Evolutionary conservation across 2,329 filamentous ascomycete genomes (phyloP), one percentile per base, ranked within the genome.

Genomic region (Fusarium scirpi): DNA sequence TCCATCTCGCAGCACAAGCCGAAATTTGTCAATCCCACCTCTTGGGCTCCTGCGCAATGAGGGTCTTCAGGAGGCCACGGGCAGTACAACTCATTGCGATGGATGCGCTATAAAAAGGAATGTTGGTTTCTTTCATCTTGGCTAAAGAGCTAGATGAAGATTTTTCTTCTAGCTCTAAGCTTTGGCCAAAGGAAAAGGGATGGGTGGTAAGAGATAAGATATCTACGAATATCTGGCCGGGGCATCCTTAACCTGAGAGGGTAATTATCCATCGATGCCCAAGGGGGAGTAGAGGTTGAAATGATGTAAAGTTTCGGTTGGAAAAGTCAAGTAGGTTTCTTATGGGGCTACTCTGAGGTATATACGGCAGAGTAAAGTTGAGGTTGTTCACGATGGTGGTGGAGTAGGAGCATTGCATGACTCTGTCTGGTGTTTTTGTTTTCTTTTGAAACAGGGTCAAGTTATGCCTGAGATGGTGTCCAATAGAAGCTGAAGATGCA

Each of bases 21-120:
- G 66, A 73, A 69, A 74, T 74, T 71, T 73, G 65, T 48, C 56
- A 64, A 65, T 62, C 59, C 47, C 20, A 62, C 61, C 56, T 43
- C 13, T 49, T 58, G n/a, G 58, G 27, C 32, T 27, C 29, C 18
- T 45, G 32, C 18, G 41, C 58, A 41, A 51, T 32, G 48, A 65
- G 60, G 24, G 55, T 38, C 32, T 46, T 45, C 56, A 15, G 32
- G 24, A 53, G 54, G 43, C 32, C 56, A 62, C 43, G 40, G 15
- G 29, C 30, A 48, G 52, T 30, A 55, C 40, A 46, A 25, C 30
- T 27, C 24, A 55, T 46, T 46, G 46, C 8, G n/a, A 34, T 38
- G 44, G 43, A 44, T 13, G 47, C 55, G 54, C 51, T 32, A 57
- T 52, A 32, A 43, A 46, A 59, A 27, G 9, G 38, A 29, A 44